Percentiles rank a stretch among this genome's conserved stretches.
These are phyloP conservation scores for Kodamaea sp. DNA, from an alignment of 1,139 yeast genomes.

Conservation along the genomic window DNA sequence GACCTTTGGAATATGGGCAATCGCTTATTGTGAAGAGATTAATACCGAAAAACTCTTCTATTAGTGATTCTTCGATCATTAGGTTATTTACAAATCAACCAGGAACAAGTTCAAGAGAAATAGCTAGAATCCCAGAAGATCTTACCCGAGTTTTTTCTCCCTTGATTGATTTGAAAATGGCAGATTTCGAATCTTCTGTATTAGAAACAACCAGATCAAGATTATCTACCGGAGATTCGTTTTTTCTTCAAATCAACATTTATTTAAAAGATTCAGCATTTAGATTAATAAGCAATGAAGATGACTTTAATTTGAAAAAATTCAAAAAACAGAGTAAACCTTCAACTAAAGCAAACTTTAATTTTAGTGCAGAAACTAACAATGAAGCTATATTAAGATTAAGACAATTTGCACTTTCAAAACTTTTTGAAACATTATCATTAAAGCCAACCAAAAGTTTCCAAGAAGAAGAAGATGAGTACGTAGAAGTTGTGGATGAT, in stretches of 20 bases:
- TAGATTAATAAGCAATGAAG: conserved; percentile 8
- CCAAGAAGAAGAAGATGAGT: conserved; percentile 5
- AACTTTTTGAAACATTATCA: conserved; percentile 49
- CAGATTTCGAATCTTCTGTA: conserved; percentile 55
- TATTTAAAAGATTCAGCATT: conserved; percentile 55
- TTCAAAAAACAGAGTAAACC: conserved; percentile 10
- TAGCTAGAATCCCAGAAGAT: conserved; percentile 76
- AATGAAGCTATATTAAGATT: conserved; percentile 51
- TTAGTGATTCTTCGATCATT: conserved; percentile 25
- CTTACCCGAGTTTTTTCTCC: conserved; percentile 68
- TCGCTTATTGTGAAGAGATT: conserved; percentile 35
- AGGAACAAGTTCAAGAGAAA: conserved; percentile 42
- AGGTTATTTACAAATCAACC: conserved; percentile 28
- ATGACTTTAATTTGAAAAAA: conserved; percentile 5
- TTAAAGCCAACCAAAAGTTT: conserved; percentile 13
- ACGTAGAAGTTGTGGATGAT: conserved; percentile 6
- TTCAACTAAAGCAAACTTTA: conserved; percentile 17
- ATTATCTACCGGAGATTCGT: conserved; percentile 70
- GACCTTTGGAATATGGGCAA: conserved; percentile 51
- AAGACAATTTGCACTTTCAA: conserved; percentile 55
- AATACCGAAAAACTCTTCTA: conserved; percentile 25
- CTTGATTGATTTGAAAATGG: conserved; percentile 53
- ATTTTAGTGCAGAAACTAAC: conserved; percentile 46
- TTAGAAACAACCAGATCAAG: conserved; percentile 55
- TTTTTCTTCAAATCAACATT: conserved; percentile 61